Conservation (phyloP, 768 basidiomycete species). For the Phylloporus arenicola region DNA sequence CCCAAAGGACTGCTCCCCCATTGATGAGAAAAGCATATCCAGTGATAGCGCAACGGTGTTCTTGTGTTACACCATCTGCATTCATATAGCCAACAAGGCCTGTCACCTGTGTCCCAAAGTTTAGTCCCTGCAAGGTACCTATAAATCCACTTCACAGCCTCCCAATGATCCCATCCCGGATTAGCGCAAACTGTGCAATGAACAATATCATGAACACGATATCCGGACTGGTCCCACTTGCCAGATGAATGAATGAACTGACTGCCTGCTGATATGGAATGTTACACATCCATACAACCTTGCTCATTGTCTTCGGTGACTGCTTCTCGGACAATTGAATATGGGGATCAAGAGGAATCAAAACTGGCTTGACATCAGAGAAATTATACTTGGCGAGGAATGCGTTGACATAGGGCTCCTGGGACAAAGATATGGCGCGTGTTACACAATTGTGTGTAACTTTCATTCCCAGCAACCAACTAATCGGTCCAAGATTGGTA, state of each 20-base stretch:
- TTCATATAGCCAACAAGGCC: background rate
- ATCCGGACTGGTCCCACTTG: background rate
- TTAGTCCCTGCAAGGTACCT: conserved; percentile 11
- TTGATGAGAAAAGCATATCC: conserved; percentile 3
- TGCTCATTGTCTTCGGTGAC: background rate
- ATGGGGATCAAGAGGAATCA: background rate
- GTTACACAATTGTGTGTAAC: background rate
- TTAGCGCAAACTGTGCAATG: background rate
- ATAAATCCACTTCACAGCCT: conserved; percentile 6
- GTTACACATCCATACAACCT: background rate
- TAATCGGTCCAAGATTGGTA: background rate
- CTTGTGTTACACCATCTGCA: background rate
- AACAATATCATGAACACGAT: background rate
- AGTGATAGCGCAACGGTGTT: background rate
- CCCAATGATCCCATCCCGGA: background rate
- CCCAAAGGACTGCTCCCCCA: background rate
- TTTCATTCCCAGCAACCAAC: conserved; percentile 4
- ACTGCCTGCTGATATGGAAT: background rate
- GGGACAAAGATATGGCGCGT: background rate
- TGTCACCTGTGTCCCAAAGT: background rate
- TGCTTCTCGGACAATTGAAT: no score
- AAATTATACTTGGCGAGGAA: background rate
- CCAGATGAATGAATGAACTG: background rate
- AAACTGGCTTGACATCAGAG: background rate
- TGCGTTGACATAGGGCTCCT: background rate